These are phyloP conservation scores for Malus hybrid DNA, from an alignment of 331 rosid genomes.

Conservation along the genomic window DNA sequence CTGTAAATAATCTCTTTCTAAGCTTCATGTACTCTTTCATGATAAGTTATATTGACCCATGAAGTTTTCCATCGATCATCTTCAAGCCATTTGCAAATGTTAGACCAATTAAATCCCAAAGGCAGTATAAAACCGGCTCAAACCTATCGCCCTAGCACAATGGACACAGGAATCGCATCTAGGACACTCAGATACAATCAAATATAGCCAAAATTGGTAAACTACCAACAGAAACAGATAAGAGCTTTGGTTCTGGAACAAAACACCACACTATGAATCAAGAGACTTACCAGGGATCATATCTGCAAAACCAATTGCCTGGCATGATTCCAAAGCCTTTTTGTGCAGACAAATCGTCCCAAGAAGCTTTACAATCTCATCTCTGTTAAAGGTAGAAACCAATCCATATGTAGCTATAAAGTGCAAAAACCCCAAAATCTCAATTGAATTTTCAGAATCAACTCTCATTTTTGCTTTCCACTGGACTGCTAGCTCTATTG, in stretches of 20 bases:
- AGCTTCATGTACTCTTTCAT: not conserved
- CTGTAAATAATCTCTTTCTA: not conserved
- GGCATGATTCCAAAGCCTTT: constrained; percentile 31
- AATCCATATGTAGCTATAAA: constrained; percentile 40
- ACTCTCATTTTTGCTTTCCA: constrained; percentile 27
- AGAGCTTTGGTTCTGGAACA: not conserved
- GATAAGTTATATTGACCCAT: not conserved
- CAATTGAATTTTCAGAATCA: constrained; percentile 24
- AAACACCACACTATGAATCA: not conserved
- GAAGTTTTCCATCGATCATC: not conserved
- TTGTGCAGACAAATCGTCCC: constrained; percentile 31
- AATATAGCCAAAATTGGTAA: not conserved
- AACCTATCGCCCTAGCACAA: not conserved
- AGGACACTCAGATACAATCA: not conserved
- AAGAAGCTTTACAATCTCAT: constrained; percentile 40
- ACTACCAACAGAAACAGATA: not conserved
- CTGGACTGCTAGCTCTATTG: constrained; percentile 33
- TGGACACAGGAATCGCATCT: not conserved
- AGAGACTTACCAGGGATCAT: constrained; percentile 30
- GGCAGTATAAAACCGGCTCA: not conserved
- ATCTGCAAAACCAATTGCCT: constrained; percentile 31
- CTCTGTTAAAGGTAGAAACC: constrained; percentile 20
- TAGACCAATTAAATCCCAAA: not conserved
- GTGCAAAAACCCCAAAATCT: constrained; percentile 39
- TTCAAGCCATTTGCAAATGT: not conserved